Evolutionary conservation across 129 eudicot species (phyloP).

Genomic region (Escallonia herrerae): DNA sequence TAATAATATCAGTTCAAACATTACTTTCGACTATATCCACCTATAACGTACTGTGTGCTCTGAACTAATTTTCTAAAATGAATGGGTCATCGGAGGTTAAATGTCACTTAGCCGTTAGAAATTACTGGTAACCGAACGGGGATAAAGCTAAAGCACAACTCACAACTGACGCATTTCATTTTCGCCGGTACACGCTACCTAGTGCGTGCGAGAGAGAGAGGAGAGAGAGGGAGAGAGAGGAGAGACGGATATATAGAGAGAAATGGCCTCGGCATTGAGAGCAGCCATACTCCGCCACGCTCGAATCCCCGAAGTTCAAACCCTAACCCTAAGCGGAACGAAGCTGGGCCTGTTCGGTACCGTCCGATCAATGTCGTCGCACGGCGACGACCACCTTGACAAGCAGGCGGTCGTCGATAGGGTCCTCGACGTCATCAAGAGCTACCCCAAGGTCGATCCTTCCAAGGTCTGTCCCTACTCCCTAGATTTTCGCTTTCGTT

Average conservation of each 20-base stretch:
- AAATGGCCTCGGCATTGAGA: conserved; percentile 80
- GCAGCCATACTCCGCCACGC: conserved; percentile 59
- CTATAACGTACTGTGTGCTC: no score
- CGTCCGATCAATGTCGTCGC: conserved; percentile 81
- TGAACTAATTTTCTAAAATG: no score
- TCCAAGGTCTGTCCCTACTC: conserved; percentile 52
- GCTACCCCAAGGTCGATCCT: conserved; percentile 90
- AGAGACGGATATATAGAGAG: conserved; percentile 2
- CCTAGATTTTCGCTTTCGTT: not conserved
- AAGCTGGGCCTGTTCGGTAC: conserved; percentile 21
- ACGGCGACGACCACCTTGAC: conserved; percentile 75
- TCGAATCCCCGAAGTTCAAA: conserved; percentile 44
- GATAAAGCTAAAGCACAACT: no score
- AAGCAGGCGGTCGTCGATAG: conserved; percentile 51
- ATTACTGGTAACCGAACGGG: no score
- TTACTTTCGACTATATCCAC: no score
- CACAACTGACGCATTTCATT: no score
- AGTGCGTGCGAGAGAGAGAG: not conserved
- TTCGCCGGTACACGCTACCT: no score
- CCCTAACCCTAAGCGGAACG: conserved; percentile 33
- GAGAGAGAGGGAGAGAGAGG: conserved; percentile 5
- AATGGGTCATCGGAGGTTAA: no score
- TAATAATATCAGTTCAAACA: no score
- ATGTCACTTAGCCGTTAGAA: no score
- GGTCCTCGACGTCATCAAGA: conserved; percentile 70